Evolutionary conservation across 1,284 basidiomycete genomes (phyloP).

Genomic region (Rhodotorula glutinis): DNA sequence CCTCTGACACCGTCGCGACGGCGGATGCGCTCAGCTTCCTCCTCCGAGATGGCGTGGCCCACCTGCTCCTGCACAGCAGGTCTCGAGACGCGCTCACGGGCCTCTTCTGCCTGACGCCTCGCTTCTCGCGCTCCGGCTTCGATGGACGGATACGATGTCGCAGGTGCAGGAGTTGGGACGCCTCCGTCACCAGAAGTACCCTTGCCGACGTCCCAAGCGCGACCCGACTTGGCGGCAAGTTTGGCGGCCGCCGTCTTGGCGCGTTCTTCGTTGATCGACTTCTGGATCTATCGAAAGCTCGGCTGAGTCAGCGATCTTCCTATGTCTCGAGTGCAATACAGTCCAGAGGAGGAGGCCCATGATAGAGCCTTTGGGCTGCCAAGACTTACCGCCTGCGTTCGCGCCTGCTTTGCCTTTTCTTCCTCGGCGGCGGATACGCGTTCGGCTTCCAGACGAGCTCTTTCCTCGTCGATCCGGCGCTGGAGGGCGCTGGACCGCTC

Average conservation of each 20-base stretch:
- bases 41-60: neutral
- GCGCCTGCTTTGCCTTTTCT: conserved; percentile 6
- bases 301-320: too few relatives aligned
- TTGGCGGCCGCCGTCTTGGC: conserved; percentile 35
- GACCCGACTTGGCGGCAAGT: conserved; percentile 27
- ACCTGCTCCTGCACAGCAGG: too few relatives aligned
- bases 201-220: conserved; percentile 41
- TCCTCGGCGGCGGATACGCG: neutral
- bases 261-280: conserved; percentile 34
- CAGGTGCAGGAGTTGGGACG: neutral
- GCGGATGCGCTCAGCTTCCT: conserved; percentile 9
- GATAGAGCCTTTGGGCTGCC: too few relatives aligned
- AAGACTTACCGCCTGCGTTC: conserved; percentile 8
- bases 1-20: conserved; percentile 13
- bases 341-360: too few relatives aligned
- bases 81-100: neutral
- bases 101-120: neutral
- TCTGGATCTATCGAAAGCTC: too few relatives aligned
- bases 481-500: neutral
- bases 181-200: neutral
- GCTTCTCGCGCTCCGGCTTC: conserved; percentile 3
- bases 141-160: conserved; percentile 14
- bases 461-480: conserved; percentile 10
- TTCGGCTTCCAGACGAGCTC: neutral
- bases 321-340: too few relatives aligned